Percentiles rank a stretch among this genome's conserved stretches.
These are phyloP conservation scores for Cornus florida DNA, from an alignment of 148 eudicot genomes.

Conservation along the genomic window DNA sequence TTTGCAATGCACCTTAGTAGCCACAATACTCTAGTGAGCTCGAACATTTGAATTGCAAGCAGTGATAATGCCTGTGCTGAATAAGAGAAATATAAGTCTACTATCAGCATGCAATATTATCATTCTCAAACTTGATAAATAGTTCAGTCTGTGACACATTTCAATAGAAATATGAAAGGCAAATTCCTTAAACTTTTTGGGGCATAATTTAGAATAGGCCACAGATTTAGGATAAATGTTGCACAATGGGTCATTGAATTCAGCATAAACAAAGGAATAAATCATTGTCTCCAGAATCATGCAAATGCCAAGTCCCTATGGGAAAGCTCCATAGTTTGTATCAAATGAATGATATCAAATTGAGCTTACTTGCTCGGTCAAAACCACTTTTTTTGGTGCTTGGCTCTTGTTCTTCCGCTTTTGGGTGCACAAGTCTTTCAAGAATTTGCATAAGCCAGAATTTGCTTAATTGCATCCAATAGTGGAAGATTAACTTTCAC, in stretches of 20 bases:
- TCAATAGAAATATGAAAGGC: neutral
- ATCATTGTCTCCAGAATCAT: neutral
- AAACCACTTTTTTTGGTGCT: too few species aligned
- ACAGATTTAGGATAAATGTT: neutral
- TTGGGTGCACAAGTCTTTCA: too few species aligned
- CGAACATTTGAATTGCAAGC: constrained; percentile 58
- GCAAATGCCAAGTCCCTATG: neutral
- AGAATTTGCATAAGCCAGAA: too few species aligned
- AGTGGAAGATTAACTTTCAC: too few species aligned
- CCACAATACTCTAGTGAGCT: constrained; percentile 49
- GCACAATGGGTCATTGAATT: neutral
- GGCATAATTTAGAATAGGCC: too few species aligned
- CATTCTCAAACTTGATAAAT: neutral
- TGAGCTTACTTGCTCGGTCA: too few species aligned
- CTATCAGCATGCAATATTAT: constrained; percentile 14
- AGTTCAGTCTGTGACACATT: neutral
- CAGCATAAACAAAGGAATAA: neutral
- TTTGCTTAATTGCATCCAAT: too few species aligned
- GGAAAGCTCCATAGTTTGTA: neutral
- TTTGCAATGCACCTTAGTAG: constrained; percentile 52
- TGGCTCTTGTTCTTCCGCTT: too few species aligned
- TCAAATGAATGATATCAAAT: neutral
- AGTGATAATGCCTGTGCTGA: constrained; percentile 53
- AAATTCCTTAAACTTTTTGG: neutral
- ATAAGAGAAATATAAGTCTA: constrained; percentile 9